Conservation (phyloP, 768 basidiomycete species). For the Cubamyces sp. region DNA sequence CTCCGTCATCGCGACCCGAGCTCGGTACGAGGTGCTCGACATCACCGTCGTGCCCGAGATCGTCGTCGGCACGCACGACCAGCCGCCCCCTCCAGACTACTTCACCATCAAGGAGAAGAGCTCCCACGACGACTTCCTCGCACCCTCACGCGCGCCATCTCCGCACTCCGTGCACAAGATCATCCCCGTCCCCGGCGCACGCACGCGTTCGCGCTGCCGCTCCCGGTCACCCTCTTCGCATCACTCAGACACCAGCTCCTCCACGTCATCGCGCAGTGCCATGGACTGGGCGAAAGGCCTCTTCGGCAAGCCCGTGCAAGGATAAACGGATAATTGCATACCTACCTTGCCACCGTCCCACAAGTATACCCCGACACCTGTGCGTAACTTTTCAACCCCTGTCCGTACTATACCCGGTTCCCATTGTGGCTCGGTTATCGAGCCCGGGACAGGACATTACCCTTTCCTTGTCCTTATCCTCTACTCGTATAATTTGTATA, state of each 20-base stretch:
- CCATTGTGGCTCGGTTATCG: too few relatives aligned
- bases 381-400: too few relatives aligned
- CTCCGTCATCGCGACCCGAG: slow-evolving; percentile 25
- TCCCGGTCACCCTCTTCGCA: neutral
- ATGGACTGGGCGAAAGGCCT: slow-evolving; percentile 14
- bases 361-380: too few relatives aligned
- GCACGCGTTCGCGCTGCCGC: neutral
- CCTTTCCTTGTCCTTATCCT: too few relatives aligned
- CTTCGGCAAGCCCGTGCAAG: slow-evolving; percentile 3
- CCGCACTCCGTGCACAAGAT: neutral
- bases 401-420: too few relatives aligned
- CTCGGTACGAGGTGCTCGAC: slow-evolving; percentile 36
- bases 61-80: neutral
- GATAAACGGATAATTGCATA: neutral
- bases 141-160: slow-evolving; percentile 15
- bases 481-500: too few relatives aligned
- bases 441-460: too few relatives aligned
- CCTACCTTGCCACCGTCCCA: too few relatives aligned
- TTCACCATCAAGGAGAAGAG: slow-evolving; percentile 6
- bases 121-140: slow-evolving; percentile 2
- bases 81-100: slow-evolving; percentile 24
- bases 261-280: neutral
- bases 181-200: neutral
- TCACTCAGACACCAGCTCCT: neutral
- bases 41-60: slow-evolving; percentile 24